phyloP scores from a whole-genome alignment of 2,329 filamentous ascomycete species.

The Alternaria sp. region DNA sequence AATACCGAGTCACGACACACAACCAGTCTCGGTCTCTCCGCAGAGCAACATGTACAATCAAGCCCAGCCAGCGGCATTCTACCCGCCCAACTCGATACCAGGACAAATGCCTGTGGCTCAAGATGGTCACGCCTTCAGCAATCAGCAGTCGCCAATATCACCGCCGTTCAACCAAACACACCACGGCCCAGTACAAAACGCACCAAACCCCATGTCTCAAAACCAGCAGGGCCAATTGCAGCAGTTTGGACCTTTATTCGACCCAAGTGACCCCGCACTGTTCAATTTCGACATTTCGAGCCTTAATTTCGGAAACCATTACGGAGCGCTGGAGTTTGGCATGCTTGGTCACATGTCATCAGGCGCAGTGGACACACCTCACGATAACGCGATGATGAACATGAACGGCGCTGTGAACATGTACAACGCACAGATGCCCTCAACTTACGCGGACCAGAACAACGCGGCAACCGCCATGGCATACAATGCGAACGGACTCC shows the following conservation, averaged over 20 bases:
- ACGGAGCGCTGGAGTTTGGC: constrained; percentile 92
- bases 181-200: constrained; percentile 55
- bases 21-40: constrained; percentile 35
- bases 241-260: constrained; percentile 71
- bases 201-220: constrained; percentile 53
- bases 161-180: constrained; percentile 71
- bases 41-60: constrained; percentile 54
- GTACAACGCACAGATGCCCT: constrained; percentile 51
- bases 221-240: constrained; percentile 47
- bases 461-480: constrained; percentile 38
- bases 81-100: constrained; percentile 48
- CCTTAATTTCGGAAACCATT: constrained; percentile 94
- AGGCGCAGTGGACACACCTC: constrained; percentile 80
- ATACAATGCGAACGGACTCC: constrained; percentile 35
- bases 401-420: constrained; percentile 43
- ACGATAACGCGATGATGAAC: constrained; percentile 59
- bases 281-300: constrained; percentile 97
- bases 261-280: constrained; percentile 87
- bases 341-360: constrained; percentile 97
- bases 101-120: constrained; percentile 51
- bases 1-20: constrained; percentile 34
- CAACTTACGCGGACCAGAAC: constrained; percentile 31
- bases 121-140: constrained; percentile 63
- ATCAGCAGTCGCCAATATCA: constrained; percentile 75
- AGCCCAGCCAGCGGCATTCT: constrained; percentile 47